These are phyloP conservation scores for Pulveroboletus sp. DNA, from an alignment of 1,284 basidiomycete species.

Conservation along the genomic window DNA sequence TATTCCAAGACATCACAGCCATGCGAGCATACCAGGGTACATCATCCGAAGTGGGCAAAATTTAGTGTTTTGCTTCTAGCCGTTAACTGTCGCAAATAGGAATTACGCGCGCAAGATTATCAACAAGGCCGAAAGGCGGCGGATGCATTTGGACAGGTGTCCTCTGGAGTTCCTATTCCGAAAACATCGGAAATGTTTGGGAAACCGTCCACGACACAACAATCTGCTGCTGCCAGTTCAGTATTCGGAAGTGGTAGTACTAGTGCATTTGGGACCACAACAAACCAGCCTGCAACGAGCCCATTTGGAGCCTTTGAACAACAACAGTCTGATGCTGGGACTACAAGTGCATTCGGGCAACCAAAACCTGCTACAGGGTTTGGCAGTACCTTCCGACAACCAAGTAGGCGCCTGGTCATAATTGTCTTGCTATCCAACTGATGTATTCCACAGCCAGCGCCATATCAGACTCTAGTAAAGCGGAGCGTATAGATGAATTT, in stretches of 20 bases:
- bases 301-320: conserved; percentile 37
- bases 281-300: conserved; percentile 27
- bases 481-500: conserved; percentile 20
- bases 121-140: conserved; percentile 70
- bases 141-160: conserved; percentile 47
- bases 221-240: conserved; percentile 38
- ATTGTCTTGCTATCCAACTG: too few relatives aligned
- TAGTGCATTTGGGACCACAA: conserved; percentile 41
- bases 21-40: conserved; percentile 68
- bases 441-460: too few relatives aligned
- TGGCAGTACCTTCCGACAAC: too few relatives aligned
- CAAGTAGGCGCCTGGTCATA: too few relatives aligned
- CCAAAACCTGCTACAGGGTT: too few relatives aligned
- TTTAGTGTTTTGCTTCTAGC: conserved; percentile 2
- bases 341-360: too few relatives aligned
- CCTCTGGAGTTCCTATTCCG: conserved; percentile 32
- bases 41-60: conserved; percentile 63
- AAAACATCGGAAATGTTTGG: conserved; percentile 45
- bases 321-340: conserved; percentile 24
- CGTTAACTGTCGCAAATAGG: conserved; percentile 43
- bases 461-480: conserved; percentile 5
- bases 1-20: conserved; percentile 73
- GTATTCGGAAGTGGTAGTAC: conserved; percentile 32
- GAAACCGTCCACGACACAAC: conserved; percentile 36
- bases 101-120: conserved; percentile 76